Base-by-base conservation (phyloP, 2,329 filamentous ascomycete species). In the Botryotinia convoluta region DNA sequence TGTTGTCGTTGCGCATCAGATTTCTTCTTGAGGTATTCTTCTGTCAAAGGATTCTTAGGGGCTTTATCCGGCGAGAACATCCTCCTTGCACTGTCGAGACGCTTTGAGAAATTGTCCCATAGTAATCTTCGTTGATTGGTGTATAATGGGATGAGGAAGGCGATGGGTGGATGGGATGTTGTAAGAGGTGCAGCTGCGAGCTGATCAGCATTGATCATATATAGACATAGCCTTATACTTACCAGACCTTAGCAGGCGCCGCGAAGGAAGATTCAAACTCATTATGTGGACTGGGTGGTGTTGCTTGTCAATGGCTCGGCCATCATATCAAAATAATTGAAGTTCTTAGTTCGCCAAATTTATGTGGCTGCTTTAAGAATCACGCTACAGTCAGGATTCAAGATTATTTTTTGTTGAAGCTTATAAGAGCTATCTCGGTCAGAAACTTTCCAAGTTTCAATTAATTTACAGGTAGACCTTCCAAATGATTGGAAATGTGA, bases 251-350 rank as follows among this genome's bases (percentile, higher is more conserved):
- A 87, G 84, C 78, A 91, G 83, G 84, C 87, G 88, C 84, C 89
- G 84, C 79, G 89, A 85, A 77, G 90, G 89, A 80, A 90, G 83
- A 82, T 87, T 87, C 79, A 91, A 82, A 83, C 86, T 92, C 91
- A 93, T 94, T 65, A 71, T 77, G 72, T 73, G 72, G 76, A 71
- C 75, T 67, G 60, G 73, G 63, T 68, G 71, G 42, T 67, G 42
- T 39, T 73, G 37, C 63, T 61, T 48, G 20, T 42, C 51, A 35
- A 48, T 69, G 48, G 48, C 14, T 45, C 10, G 20, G 5, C 14
- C 54, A 32, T 44, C 22, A 37, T 59, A 72, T 72, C 63, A 72
- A 72, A 72, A 72, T 69, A 69, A 69, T 72, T 61, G 63, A 72
- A 72, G 63, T 72, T 72, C 63, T 61, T 72, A 69, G 71, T 64